Conservation (phyloP, 495 filamentous ascomycete genomes). For the Podospora bellae-mahoneyi region DNA sequence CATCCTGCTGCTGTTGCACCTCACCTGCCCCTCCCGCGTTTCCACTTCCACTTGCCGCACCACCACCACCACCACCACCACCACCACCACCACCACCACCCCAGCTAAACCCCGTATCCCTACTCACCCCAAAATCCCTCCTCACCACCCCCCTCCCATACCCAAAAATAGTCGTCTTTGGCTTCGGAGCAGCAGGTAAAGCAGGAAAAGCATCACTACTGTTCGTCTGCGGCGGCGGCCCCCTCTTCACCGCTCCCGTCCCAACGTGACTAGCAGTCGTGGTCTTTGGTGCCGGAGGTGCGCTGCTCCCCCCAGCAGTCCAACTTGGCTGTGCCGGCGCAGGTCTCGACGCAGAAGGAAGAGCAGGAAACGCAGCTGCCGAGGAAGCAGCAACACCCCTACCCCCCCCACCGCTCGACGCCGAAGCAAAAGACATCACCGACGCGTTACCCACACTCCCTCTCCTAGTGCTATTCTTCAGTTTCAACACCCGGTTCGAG, state of each 20-base stretch:
- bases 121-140: slow-evolving; percentile 53
- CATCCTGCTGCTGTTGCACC: slow-evolving; percentile 22
- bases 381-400: slow-evolving; percentile 28
- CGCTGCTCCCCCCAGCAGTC: slow-evolving; percentile 33
- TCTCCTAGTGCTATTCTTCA: slow-evolving; percentile 49
- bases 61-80: slow-evolving; percentile 15
- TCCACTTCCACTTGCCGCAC: slow-evolving; percentile 1
- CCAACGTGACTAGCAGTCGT: slow-evolving; percentile 10
- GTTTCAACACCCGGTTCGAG: slow-evolving; percentile 44
- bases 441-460: slow-evolving; percentile 21
- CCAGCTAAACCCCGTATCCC: slow-evolving; percentile 44
- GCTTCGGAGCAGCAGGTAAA: slow-evolving; percentile 73
- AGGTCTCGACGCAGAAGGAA: slow-evolving; percentile 20
- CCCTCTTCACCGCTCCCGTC: slow-evolving; percentile 8
- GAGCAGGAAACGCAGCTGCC: slow-evolving; percentile 32
- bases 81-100: slow-evolving; percentile 33
- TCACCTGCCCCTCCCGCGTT: not conserved
- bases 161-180: slow-evolving; percentile 74
- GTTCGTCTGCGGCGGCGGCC: not conserved
- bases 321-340: slow-evolving; percentile 18
- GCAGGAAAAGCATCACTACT: slow-evolving; percentile 71
- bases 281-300: slow-evolving; percentile 14
- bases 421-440: slow-evolving; percentile 43
- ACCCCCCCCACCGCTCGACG: slow-evolving; percentile 36
- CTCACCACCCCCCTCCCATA: slow-evolving; percentile 67